phyloP scores from a whole-genome alignment of 495 filamentous ascomycete species.

The Penicillium verhagenii region DNA sequence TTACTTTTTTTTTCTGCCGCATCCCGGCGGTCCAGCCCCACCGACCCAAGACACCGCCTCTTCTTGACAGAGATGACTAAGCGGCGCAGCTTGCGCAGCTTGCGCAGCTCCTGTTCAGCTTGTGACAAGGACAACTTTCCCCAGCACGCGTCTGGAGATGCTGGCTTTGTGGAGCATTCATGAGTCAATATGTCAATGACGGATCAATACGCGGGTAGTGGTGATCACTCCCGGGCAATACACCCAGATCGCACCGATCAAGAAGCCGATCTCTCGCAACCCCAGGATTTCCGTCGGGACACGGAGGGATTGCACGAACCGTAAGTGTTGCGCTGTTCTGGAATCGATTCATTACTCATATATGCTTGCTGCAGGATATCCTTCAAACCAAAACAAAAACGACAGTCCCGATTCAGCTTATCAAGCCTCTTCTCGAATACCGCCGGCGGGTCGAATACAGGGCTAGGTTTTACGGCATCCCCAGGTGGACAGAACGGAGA shows the following conservation, averaged over 20 bases:
- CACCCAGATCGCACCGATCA: constrained; percentile 13
- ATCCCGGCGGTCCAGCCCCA: constrained; percentile 33
- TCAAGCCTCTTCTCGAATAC: constrained; percentile 54
- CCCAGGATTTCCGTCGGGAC: constrained; percentile 27
- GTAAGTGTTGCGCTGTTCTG: constrained; percentile 23
- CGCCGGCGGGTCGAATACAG: constrained; percentile 25
- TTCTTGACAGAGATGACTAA: constrained; percentile 10
- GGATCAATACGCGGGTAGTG: constrained; percentile 21
- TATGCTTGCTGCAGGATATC: constrained; percentile 51
- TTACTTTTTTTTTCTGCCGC: constrained; percentile 47
- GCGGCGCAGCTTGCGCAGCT: constrained; percentile 18
- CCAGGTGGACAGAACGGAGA: constrained; percentile 31
- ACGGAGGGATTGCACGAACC: constrained; percentile 47
- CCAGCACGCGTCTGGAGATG: constrained; percentile 14
- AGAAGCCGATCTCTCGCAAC: constrained; percentile 7
- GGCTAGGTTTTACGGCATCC: constrained; percentile 19
- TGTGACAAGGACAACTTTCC: constrained; percentile 1
- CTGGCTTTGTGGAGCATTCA: constrained; percentile 15
- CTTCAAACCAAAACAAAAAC: constrained; percentile 83
- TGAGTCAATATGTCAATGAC: constrained; percentile 28
- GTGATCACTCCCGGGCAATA: constrained; percentile 10
- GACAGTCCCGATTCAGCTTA: constrained; percentile 53
- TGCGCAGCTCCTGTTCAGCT: constrained; percentile 10
- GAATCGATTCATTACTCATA: constrained; percentile 12
- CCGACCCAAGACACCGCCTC: constrained; percentile 34